Evolutionary conservation across 2,329 filamentous ascomycete genomes (phyloP).

Genomic region (Botrytis fragariae): DNA sequence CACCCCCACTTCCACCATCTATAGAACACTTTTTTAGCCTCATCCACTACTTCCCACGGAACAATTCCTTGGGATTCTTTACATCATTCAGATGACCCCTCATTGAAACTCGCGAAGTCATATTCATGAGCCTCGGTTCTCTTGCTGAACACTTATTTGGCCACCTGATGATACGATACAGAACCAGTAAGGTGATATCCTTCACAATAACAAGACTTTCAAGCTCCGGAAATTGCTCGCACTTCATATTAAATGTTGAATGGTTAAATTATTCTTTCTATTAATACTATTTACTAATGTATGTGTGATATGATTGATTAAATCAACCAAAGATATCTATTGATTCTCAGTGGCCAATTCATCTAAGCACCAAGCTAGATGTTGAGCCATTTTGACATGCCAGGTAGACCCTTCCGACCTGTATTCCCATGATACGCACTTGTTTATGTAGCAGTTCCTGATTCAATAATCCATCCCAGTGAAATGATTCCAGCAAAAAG

Average conservation of each 20-base stretch:
- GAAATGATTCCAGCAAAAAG: conserved; percentile 8
- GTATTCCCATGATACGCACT: neutral
- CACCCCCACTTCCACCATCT: neutral
- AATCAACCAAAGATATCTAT: conserved; percentile 6
- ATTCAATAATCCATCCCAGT: neutral
- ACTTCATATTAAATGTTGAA: neutral
- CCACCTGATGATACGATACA: neutral
- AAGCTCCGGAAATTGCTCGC: neutral
- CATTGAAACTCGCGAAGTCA: neutral
- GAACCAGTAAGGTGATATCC: too few species aligned
- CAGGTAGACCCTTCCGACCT: neutral
- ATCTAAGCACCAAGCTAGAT: neutral
- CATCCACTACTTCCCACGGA: neutral
- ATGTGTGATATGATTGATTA: conserved; percentile 11
- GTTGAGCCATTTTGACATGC: neutral
- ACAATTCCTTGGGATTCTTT: neutral
- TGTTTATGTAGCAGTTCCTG: neutral
- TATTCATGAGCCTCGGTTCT: neutral
- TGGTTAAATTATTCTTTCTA: neutral
- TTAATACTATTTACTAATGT: conserved; percentile 15
- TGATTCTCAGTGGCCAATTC: neutral
- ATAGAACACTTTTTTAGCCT: neutral
- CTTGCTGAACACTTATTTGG: neutral
- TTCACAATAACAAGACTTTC: too few species aligned
- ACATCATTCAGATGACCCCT: neutral